Evolutionary conservation across 2,329 filamentous ascomycete genomes (phyloP), one percentile per base, ranked within the genome.

Genomic region (Decorospora gaudefroyi): DNA sequence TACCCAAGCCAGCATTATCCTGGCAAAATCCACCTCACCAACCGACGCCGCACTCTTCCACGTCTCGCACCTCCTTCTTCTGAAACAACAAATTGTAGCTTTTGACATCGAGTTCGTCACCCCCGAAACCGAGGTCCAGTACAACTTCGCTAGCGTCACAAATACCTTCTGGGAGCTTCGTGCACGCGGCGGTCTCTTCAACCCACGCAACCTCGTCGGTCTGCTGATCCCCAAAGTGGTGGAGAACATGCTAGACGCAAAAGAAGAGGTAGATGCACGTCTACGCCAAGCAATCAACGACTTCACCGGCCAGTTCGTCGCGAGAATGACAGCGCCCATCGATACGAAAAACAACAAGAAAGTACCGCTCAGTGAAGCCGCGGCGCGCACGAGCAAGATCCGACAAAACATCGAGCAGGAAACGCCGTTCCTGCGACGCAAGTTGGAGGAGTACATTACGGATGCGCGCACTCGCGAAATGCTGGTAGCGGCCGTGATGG

Each of bases 1-100:
- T 12, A 82, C 90, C 52, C 80, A 84, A 36, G 92, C 90, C 18
- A 87, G 90, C 55, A 75, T 79, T 4, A 81, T 82, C 48, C 86
- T 95, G 56, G 80, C 83, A 42, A 79, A 79, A 23, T 83, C 82
- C 42, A 76, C 79, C n/a, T 74, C 75, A 66, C 79, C 81, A 1
- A 79, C 85, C 5, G 90, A 97, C 65, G 82, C 87, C 0, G 88
- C 96, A 57, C 79, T 99, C 4, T 99, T 99, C 72, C 85, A 96
- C 63, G 86, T 99, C 60, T 93, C 92, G 59, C 96, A 99, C 67
- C 80, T 99, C 2, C 85, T 99, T 35, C 86, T 96, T 35, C 81
- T 99, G 37, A 97, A 97, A 71, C 95, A 96, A 66, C 89, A 96
- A 67, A 87, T 99, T 37, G 85, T 99, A 17, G 91, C 91, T 7